These are phyloP conservation scores for Mucor irregularis DNA, from an alignment of 371 early-diverging fungal species.

Conservation along the genomic window DNA sequence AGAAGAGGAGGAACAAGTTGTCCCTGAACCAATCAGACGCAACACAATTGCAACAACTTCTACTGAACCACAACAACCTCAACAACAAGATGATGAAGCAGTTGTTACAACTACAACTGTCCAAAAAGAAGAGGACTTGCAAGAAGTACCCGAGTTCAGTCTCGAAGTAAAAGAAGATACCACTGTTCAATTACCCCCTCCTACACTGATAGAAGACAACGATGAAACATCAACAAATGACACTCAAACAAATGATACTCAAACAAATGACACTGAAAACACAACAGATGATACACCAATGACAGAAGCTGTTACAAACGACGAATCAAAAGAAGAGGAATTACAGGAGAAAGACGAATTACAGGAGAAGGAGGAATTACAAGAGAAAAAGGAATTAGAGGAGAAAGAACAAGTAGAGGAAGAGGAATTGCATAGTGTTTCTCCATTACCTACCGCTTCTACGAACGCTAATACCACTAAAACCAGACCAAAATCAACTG, in stretches of 20 bases:
- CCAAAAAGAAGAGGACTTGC: conserved; percentile 7
- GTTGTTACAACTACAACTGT: background rate
- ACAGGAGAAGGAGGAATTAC: background rate
- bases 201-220: background rate
- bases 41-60: background rate
- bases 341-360: no score
- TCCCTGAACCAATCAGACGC: conserved; percentile 8
- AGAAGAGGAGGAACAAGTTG: conserved; percentile 1
- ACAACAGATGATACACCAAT: no score
- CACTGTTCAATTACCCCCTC: background rate
- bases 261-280: no score
- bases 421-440: no score
- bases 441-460: conserved; percentile 9
- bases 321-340: no score
- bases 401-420: background rate
- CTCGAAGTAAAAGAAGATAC: conserved; percentile 2
- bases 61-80: no score
- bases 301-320: no score
- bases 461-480: conserved; percentile 1
- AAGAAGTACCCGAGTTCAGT: background rate
- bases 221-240: background rate
- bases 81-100: no score
- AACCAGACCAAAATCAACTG: conserved; percentile 16
- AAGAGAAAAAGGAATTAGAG: background rate
- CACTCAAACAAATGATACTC: no score